Conservation (phyloP, 140 eudicot genomes). For the Cichorium intybus region DNA sequence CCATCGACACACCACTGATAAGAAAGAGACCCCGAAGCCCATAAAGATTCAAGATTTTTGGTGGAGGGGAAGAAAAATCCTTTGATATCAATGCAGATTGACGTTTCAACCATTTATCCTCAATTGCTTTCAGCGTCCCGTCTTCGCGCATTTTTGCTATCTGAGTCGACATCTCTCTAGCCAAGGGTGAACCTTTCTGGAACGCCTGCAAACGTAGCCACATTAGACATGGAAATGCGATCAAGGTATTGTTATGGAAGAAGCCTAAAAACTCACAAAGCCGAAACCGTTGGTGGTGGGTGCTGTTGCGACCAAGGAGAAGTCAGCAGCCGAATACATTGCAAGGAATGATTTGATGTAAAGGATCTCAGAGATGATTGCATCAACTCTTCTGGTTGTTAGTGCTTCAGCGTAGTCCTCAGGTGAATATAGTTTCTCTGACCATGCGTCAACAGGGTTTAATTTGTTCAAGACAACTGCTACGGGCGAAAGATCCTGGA, state of each 20-base stretch:
- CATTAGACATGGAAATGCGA: background rate
- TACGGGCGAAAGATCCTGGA: background rate
- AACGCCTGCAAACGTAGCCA: slow-evolving; percentile 17
- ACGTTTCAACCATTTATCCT: slow-evolving; percentile 30
- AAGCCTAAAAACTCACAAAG: background rate
- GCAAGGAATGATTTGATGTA: background rate
- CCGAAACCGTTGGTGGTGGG: background rate
- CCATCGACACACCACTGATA: slow-evolving; percentile 17
- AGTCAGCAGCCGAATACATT: background rate
- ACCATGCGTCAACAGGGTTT: slow-evolving; percentile 4
- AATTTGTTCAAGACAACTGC: background rate
- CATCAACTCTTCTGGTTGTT: background rate
- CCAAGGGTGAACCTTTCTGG: slow-evolving; percentile 33
- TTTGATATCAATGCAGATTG: background rate
- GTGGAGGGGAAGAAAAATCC: slow-evolving; percentile 6
- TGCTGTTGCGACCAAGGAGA: background rate
- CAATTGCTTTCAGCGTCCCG: slow-evolving; percentile 29
- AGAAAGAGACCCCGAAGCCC: slow-evolving; percentile 35
- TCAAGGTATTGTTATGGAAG: background rate
- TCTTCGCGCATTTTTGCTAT: slow-evolving; percentile 42
- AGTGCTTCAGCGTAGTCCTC: background rate
- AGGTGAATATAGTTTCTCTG: background rate
- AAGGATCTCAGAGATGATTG: background rate
- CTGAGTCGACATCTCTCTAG: slow-evolving; percentile 23
- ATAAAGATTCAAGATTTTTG: slow-evolving; percentile 15